phyloP scores from a whole-genome alignment of 164 flowering plant species.

The Tinospora cordifolia region DNA sequence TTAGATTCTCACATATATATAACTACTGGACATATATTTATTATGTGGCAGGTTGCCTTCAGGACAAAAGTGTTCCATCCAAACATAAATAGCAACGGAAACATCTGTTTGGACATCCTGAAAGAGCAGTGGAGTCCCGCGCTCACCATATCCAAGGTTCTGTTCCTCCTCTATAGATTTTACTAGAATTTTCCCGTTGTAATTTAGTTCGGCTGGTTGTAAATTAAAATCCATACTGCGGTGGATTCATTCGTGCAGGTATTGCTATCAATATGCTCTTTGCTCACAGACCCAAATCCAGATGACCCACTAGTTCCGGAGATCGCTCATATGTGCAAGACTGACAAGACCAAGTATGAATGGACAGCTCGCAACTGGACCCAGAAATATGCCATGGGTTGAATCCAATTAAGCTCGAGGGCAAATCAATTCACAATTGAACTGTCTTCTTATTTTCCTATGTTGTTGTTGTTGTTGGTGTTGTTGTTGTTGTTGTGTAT shows the following conservation, averaged over 20 bases:
- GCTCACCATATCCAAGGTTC: slow-evolving; percentile 54
- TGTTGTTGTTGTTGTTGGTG: too few species aligned
- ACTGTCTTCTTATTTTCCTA: too few species aligned
- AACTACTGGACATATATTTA: neutral
- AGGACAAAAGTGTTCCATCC: slow-evolving; percentile 56
- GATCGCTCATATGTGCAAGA: slow-evolving; percentile 60
- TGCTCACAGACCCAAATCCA: slow-evolving; percentile 57
- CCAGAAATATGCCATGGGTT: slow-evolving; percentile 51
- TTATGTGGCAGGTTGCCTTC: slow-evolving; percentile 37
- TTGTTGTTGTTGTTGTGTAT: too few species aligned
- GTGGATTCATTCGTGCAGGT: slow-evolving; percentile 31
- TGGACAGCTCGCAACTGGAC: slow-evolving; percentile 57
- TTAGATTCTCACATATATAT: neutral
- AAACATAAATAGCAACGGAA: slow-evolving; percentile 50
- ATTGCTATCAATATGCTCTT: slow-evolving; percentile 52
- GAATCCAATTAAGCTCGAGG: slow-evolving; percentile 6
- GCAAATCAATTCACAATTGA: too few species aligned
- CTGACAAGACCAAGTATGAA: slow-evolving; percentile 43
- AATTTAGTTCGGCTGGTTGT: too few species aligned
- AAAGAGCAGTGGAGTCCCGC: slow-evolving; percentile 69
- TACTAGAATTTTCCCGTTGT: neutral
- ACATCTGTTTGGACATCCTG: slow-evolving; percentile 55
- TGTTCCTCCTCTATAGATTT: too few species aligned
- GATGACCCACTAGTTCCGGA: slow-evolving; percentile 62
- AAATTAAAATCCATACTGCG: too few species aligned